Evolutionary conservation across 257 asterid genomes (phyloP).

Genomic region (Cinchona pubescens): DNA sequence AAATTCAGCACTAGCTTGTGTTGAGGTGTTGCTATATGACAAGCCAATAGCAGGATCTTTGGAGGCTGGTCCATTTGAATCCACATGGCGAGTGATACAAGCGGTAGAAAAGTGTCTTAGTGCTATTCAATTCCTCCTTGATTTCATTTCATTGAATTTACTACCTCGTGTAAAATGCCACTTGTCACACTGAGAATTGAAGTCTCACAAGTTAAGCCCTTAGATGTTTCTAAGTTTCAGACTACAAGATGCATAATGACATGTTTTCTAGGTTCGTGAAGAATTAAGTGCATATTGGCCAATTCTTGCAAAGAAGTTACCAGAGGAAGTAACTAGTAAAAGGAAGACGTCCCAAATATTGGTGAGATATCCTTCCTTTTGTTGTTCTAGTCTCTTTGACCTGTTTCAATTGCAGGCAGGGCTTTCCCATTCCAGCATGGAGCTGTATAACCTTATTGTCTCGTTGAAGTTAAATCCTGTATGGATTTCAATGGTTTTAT

Average conservation of each 20-base stretch:
- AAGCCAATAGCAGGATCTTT: slow-evolving; percentile 51
- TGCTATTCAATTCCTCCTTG: neutral
- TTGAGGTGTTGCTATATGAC: slow-evolving; percentile 59
- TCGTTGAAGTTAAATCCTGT: too few relatives aligned
- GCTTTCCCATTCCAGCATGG: neutral
- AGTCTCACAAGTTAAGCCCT: neutral
- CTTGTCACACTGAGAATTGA: neutral
- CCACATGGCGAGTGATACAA: slow-evolving; percentile 84
- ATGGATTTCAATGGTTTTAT: neutral
- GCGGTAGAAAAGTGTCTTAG: slow-evolving; percentile 40
- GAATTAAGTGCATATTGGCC: slow-evolving; percentile 70
- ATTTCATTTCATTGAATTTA: neutral
- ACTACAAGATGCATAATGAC: slow-evolving; percentile 10
- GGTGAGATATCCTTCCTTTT: slow-evolving; percentile 34
- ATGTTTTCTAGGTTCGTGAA: slow-evolving; percentile 54
- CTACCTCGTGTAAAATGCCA: neutral
- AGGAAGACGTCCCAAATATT: slow-evolving; percentile 36
- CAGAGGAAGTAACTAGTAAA: slow-evolving; percentile 39
- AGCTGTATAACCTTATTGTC: neutral
- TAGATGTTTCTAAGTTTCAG: neutral
- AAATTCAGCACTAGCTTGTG: slow-evolving; percentile 74
- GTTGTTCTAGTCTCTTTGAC: neutral
- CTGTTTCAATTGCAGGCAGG: neutral
- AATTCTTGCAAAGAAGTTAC: slow-evolving; percentile 44
- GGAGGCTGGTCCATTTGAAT: slow-evolving; percentile 67